Evolutionary conservation across 805 yeast species (phyloP).

Genomic region (Nakazawaea pomicola): DNA sequence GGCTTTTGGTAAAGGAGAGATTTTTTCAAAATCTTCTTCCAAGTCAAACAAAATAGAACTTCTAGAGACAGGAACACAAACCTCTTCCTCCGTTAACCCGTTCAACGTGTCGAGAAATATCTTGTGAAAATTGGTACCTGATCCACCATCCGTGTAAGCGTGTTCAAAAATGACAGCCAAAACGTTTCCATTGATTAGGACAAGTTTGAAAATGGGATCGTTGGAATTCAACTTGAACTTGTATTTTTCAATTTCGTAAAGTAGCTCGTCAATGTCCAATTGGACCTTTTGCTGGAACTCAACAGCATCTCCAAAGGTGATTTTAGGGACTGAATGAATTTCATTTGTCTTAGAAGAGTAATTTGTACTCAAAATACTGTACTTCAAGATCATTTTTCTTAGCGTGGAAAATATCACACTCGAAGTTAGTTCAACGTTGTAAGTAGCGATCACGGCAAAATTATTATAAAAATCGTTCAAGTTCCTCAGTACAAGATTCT

Average conservation of each 20-base stretch:
- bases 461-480: slow-evolving; percentile 9
- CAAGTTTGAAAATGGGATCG: slow-evolving; percentile 4
- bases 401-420: slow-evolving; percentile 1
- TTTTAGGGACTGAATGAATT: background rate
- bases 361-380: slow-evolving; percentile 3
- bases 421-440: slow-evolving; percentile 3
- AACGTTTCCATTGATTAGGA: slow-evolving; percentile 1
- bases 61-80: slow-evolving; percentile 24
- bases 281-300: background rate
- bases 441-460: slow-evolving; percentile 4
- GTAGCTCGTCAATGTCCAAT: background rate
- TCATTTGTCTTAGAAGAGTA: slow-evolving; percentile 7
- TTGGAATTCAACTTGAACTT: slow-evolving; percentile 4
- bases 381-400: slow-evolving; percentile 8
- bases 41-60: slow-evolving; percentile 2
- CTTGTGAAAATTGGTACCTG: slow-evolving; percentile 10
- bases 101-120: slow-evolving; percentile 26
- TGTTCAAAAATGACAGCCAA: slow-evolving; percentile 8
- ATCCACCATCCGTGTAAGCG: slow-evolving; percentile 10
- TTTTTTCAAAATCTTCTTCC: background rate
- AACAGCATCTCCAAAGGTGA: slow-evolving; percentile 5
- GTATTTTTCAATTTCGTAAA: slow-evolving; percentile 6
- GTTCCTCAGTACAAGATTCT: slow-evolving; percentile 2
- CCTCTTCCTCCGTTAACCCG: slow-evolving; percentile 26
- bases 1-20: slow-evolving; percentile 2